phyloP scores from a whole-genome alignment of 768 basidiomycete genomes.

The Phylloporus sp. region DNA sequence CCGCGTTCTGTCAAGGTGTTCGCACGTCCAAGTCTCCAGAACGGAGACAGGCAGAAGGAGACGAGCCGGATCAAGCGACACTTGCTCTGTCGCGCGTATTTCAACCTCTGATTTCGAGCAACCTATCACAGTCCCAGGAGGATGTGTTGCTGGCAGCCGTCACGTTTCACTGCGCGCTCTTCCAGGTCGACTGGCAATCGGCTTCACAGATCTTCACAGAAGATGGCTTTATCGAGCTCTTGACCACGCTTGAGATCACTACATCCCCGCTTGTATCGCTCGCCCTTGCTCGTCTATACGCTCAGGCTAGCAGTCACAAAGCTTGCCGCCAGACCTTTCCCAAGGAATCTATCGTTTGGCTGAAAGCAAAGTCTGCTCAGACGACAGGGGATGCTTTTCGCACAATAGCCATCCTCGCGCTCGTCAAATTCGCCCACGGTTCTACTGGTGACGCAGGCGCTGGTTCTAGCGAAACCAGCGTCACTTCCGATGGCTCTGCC shows the following conservation, averaged over 20 bases:
- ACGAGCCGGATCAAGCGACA: conserved; percentile 44
- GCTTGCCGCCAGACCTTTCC: conserved; percentile 60
- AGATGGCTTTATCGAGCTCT: conserved; percentile 58
- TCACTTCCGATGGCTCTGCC: conserved; percentile 3
- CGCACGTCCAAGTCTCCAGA: conserved; percentile 36
- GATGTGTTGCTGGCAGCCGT: conserved; percentile 48
- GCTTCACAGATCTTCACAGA: conserved; percentile 62
- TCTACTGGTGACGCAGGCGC: conserved; percentile 39
- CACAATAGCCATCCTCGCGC: conserved; percentile 65
- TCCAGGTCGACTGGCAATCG: conserved; percentile 73
- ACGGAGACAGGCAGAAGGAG: conserved; percentile 33
- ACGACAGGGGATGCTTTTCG: conserved; percentile 44
- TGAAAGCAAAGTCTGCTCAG: conserved; percentile 54
- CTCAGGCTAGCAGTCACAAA: conserved; percentile 75
- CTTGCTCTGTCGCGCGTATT: conserved; percentile 49
- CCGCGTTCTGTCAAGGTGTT: conserved; percentile 62
- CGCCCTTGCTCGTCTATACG: conserved; percentile 68
- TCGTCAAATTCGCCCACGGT: conserved; percentile 74
- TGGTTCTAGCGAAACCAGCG: conserved; percentile 12
- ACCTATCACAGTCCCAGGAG: conserved; percentile 57
- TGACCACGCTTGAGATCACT: conserved; percentile 64
- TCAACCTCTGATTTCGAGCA: conserved; percentile 43
- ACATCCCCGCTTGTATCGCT: conserved; percentile 47
- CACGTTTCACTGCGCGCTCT: conserved; percentile 71
- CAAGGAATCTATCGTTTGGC: conserved; percentile 59